Evolutionary conservation across 78 protist genomes (phyloP).

Genomic region (Polysphondylium violaceum): DNA sequence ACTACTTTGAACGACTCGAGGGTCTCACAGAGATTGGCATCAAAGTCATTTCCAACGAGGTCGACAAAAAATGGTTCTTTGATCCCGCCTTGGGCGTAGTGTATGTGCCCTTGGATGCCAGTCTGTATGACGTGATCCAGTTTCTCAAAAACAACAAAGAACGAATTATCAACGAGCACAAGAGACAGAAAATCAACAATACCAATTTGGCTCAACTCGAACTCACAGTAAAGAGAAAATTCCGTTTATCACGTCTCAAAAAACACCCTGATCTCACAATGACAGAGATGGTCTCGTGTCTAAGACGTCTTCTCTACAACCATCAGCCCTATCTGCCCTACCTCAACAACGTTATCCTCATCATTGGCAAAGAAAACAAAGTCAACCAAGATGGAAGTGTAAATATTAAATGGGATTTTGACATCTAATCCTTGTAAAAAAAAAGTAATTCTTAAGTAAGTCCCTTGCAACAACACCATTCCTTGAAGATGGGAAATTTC

Average conservation of each 20-base stretch:
- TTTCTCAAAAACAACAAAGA: not conserved
- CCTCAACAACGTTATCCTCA: constrained; percentile 8
- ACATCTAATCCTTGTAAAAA: too few relatives aligned
- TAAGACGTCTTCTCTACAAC: constrained; percentile 12
- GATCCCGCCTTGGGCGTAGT: constrained; percentile 15
- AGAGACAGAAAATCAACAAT: constrained; percentile 14
- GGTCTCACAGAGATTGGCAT: not conserved
- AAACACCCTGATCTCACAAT: not conserved
- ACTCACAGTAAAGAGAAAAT: constrained; percentile 42
- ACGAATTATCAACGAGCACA: constrained; percentile 1
- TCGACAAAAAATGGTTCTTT: constrained; percentile 5
- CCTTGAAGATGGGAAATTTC: too few relatives aligned
- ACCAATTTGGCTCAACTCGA: constrained; percentile 43
- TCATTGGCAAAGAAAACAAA: constrained; percentile 56
- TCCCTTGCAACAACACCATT: too few relatives aligned
- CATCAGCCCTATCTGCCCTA: constrained; percentile 33
- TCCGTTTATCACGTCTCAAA: constrained; percentile 22
- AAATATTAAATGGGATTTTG: constrained; percentile 59
- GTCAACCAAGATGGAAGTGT: constrained; percentile 32
- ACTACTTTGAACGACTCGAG: too few relatives aligned
- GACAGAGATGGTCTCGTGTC: constrained; percentile 49
- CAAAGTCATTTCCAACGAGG: not conserved
- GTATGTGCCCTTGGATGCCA: constrained; percentile 1
- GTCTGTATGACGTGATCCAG: not conserved
- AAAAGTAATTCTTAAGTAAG: too few relatives aligned